Evolutionary conservation across 2,329 filamentous ascomycete species (phyloP).

Genomic region (Colletotrichum sp.): DNA sequence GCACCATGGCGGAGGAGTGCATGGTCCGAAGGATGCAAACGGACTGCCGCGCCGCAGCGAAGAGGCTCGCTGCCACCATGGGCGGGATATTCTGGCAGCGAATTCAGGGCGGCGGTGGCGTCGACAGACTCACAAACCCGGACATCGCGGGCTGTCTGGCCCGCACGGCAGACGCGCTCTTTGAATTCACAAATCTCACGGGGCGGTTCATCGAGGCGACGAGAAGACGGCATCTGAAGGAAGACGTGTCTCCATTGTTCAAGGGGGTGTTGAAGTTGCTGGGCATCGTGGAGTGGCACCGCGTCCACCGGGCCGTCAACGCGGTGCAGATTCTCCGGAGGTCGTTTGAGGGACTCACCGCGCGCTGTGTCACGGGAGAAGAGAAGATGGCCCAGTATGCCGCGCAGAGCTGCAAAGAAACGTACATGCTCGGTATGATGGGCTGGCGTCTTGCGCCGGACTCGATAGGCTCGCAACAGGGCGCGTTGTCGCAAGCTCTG

Average conservation of each 20-base stretch:
- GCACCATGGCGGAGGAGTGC: neutral
- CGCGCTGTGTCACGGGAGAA: neutral
- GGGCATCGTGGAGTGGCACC: neutral
- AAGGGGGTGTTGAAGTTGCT: neutral
- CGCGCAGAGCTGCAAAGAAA: neutral
- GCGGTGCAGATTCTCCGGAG: neutral
- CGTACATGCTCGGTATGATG: neutral
- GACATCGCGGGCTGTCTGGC: neutral
- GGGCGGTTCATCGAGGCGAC: neutral
- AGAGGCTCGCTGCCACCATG: neutral
- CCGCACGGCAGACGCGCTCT: neutral
- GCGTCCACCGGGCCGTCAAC: conserved; percentile 6
- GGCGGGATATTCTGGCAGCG: neutral
- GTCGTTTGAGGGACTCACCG: neutral
- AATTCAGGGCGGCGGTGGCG: neutral
- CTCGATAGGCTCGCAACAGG: neutral
- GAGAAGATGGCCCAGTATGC: neutral
- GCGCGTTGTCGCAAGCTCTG: neutral
- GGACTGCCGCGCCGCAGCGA: neutral
- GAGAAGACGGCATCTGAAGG: neutral
- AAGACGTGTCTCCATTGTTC: neutral
- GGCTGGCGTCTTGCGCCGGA: neutral
- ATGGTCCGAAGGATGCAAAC: neutral
- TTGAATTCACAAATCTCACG: neutral
- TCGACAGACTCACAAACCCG: neutral